Evolutionary conservation across 495 filamentous ascomycete genomes (phyloP).

Genomic region (Daldinia bambusicola): DNA sequence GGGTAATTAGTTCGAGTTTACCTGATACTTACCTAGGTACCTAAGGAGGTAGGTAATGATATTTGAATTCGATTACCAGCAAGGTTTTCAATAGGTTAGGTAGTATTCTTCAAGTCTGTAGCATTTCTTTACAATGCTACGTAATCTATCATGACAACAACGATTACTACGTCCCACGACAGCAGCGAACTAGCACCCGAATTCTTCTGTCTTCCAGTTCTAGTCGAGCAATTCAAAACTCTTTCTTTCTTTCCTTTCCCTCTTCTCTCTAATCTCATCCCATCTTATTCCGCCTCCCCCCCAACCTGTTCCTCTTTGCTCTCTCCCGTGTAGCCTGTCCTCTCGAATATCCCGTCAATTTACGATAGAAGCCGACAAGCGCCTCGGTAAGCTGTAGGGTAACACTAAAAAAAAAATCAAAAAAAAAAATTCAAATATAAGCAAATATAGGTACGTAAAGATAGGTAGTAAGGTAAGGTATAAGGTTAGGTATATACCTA

Average conservation of each 20-base stretch:
- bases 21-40: too few relatives aligned
- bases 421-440: slow-evolving; percentile 5
- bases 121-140: background rate
- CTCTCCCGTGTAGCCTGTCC: background rate
- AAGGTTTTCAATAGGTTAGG: background rate
- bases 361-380: background rate
- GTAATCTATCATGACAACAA: too few relatives aligned
- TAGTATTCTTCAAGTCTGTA: background rate
- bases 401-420: too few relatives aligned
- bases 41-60: too few relatives aligned
- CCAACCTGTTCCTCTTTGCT: too few relatives aligned
- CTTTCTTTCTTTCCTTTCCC: background rate
- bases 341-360: background rate
- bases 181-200: background rate
- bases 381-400: too few relatives aligned
- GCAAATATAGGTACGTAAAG: background rate
- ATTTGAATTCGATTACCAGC: background rate
- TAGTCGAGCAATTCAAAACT: background rate
- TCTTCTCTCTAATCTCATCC: background rate
- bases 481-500: background rate
- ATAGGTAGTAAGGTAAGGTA: slow-evolving; percentile 4
- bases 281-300: background rate
- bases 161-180: background rate
- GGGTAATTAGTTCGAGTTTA: too few relatives aligned
- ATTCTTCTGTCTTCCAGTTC: background rate